A percentile compares a stretch with the other conserved stretches of the same genome.
These are phyloP conservation scores for Fusarium nematophilum DNA, from an alignment of 2,329 filamentous ascomycete species.

Conservation along the genomic window DNA sequence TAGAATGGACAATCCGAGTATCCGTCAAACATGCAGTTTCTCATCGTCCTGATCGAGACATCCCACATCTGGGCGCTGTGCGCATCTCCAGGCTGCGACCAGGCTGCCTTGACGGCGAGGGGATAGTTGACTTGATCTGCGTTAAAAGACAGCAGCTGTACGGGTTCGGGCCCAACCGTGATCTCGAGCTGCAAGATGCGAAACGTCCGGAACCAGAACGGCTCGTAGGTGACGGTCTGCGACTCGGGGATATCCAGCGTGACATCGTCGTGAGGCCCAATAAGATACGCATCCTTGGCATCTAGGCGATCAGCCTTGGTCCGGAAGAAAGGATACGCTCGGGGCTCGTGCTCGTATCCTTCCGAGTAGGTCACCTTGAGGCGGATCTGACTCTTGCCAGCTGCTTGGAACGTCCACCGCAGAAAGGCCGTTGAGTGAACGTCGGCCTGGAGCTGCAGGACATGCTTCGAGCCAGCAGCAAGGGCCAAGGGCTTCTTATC, in stretches of 20 bases:
- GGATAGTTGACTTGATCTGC: constrained; percentile 25
- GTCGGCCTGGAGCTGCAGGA: constrained; percentile 18
- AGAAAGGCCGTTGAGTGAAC: constrained; percentile 28
- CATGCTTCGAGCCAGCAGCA: constrained; percentile 1
- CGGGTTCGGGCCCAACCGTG: constrained; percentile 1
- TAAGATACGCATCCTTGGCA: constrained; percentile 6
- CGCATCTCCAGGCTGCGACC: constrained; percentile 4
- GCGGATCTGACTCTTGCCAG: neutral
- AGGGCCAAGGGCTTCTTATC: neutral
- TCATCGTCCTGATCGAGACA: constrained; percentile 36
- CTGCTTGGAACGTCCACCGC: constrained; percentile 11
- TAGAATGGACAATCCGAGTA: constrained; percentile 52
- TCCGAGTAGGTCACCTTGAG: constrained; percentile 25
- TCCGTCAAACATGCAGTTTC: constrained; percentile 46
- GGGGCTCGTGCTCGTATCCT: constrained; percentile 28
- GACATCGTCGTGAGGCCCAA: constrained; percentile 21
- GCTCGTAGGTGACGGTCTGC: constrained; percentile 14
- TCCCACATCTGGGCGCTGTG: constrained; percentile 38
- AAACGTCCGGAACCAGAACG: constrained; percentile 38
- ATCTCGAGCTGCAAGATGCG: constrained; percentile 26
- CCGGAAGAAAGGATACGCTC: constrained; percentile 27
- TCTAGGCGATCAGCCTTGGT: constrained; percentile 25
- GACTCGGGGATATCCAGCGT: constrained; percentile 1
- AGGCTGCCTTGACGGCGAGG: constrained; percentile 14
- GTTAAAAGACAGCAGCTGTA: constrained; percentile 9